A percentile compares a stretch with the other conserved stretches of the same genome.
These are phyloP conservation scores for Nadsonia starkeyi-henricii DNA, from an alignment of 1,139 yeast genomes.

Conservation along the genomic window DNA sequence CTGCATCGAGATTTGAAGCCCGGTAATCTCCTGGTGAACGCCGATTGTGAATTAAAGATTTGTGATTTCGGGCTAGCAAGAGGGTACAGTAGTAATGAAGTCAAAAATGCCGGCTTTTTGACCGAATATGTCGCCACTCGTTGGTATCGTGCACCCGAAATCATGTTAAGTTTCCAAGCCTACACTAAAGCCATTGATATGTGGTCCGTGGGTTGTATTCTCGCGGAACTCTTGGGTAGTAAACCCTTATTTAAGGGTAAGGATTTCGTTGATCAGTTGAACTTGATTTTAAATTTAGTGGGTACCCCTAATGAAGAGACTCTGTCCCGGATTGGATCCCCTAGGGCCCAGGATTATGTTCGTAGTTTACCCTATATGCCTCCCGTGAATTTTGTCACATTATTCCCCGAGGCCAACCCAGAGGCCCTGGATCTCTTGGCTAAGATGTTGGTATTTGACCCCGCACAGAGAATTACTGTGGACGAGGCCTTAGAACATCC, in stretches of 20 bases:
- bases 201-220: constrained; percentile 95
- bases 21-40: constrained; percentile 81
- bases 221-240: constrained; percentile 87
- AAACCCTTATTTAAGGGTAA: constrained; percentile 87
- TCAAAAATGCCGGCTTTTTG: constrained; percentile 76
- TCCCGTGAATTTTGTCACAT: constrained; percentile 54
- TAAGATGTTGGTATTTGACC: constrained; percentile 77
- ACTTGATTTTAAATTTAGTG: constrained; percentile 67
- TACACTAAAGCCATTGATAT: constrained; percentile 92
- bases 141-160: constrained; percentile 98
- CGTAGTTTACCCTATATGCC: constrained; percentile 74
- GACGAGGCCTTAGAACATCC: constrained; percentile 85
- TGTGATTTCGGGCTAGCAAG: constrained; percentile 96
- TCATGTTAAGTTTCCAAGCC: constrained; percentile 84
- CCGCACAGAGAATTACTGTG: constrained; percentile 73
- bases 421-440: constrained; percentile 73
- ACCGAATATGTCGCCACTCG: constrained; percentile 97
- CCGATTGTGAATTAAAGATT: constrained; percentile 90
- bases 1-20: constrained; percentile 91
- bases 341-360: constrained; percentile 84
- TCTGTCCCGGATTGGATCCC: constrained; percentile 69
- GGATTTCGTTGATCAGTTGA: constrained; percentile 90
- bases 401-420: constrained; percentile 80
- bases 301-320: constrained; percentile 90
- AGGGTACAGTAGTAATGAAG: constrained; percentile 79